A percentile compares a stretch with the other conserved stretches of the same genome.
Conservation (phyloP, 176 grass and related monocot species). For the Hordeum vulgare region MorexV3_pseudomolecules_assembly NC_058520.1:52044298-52044797, state of each 20-base stretch:
- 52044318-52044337: not conserved
- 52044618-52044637: slow-evolving; percentile 67
- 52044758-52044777: not conserved
- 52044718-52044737: not conserved
- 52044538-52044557: not conserved
- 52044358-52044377: slow-evolving; percentile 7
- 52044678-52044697: not conserved
- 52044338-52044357: not conserved
- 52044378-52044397: not conserved
- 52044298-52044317: not conserved
- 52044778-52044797: too few species aligned
- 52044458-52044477: not conserved
- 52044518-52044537: not conserved
- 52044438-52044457: not conserved
- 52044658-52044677: slow-evolving; percentile 53
- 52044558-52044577: not conserved
- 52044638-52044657: slow-evolving; percentile 40
- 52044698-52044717: too few species aligned
- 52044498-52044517: not conserved
- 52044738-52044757: not conserved
- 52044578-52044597: slow-evolving; percentile 42
- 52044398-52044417: not conserved
- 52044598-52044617: slow-evolving; percentile 32
- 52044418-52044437: too few species aligned
- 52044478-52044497: not conserved